A percentile compares a stretch with the other conserved stretches of the same genome.
These are phyloP conservation scores for Ophiocordyceps robertsii DNA, from an alignment of 2,329 filamentous ascomycete genomes.

Conservation along the genomic window DNA sequence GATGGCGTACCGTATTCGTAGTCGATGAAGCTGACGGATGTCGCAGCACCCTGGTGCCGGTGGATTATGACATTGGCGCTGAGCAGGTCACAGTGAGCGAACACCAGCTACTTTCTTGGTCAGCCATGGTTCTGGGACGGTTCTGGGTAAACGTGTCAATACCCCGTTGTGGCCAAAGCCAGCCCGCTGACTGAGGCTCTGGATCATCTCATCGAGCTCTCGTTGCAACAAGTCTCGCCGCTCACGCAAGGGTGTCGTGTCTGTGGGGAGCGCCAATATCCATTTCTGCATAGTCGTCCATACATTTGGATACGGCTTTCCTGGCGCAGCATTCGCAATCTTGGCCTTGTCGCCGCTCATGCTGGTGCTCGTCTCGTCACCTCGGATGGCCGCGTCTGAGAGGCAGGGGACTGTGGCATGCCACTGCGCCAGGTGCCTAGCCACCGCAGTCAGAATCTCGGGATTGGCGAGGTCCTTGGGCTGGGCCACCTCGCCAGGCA, in stretches of 20 bases:
- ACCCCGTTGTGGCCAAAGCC: constrained; percentile 66
- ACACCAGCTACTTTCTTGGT: constrained; percentile 50
- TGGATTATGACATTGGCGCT: constrained; percentile 90
- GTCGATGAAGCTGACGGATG: constrained; percentile 68
- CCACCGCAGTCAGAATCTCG: constrained; percentile 70
- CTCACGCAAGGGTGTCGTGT: constrained; percentile 53
- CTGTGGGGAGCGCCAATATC: constrained; percentile 71
- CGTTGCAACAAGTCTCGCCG: constrained; percentile 56
- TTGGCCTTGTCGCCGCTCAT: constrained; percentile 21
- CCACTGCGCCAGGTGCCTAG: constrained; percentile 79
- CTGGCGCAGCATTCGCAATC: constrained; percentile 41
- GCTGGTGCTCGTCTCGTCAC: constrained; percentile 14
- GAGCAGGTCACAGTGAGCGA: constrained; percentile 92
- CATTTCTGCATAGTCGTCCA: constrained; percentile 97
- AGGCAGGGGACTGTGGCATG: constrained; percentile 61
- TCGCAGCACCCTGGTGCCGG: constrained; percentile 18
- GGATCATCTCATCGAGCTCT: constrained; percentile 59
- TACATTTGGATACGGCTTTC: constrained; percentile 67
- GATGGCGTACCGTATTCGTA: constrained; percentile 96
- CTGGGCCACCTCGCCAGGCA: constrained; percentile 66
- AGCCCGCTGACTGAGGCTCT: constrained; percentile 59
- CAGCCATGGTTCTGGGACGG: constrained; percentile 2
- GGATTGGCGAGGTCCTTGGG: constrained; percentile 68
- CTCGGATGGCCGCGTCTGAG: constrained; percentile 13
- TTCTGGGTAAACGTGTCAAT: constrained; percentile 12